Base-by-base conservation (phyloP, 2,329 filamentous ascomycete species). In the Domatiomyces catenatus region DNA sequence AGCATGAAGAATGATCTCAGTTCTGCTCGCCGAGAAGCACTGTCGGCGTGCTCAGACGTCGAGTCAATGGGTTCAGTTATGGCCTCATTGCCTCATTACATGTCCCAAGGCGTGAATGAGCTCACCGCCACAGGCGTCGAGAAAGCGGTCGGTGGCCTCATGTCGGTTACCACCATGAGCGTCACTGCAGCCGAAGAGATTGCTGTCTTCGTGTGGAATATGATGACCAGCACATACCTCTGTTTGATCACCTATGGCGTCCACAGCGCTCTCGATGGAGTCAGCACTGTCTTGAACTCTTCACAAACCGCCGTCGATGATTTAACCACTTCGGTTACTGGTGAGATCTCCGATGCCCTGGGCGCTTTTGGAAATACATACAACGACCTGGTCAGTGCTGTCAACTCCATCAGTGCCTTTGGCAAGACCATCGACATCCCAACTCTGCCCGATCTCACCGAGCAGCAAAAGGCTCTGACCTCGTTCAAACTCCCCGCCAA, bases 41-140 rank as follows among this genome's bases (percentile, higher is more conserved):
- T 94, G 49, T 83, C 86, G 48, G 88, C 90, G 56, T 98, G 92
- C 67, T 87, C 82, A 52, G 84, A 85, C 65, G 90, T 96, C 46
- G 90, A 98, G 70, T 86, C 86, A 58, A 79, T 94, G 59, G 92
- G 90, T 56, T 95, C 88, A 64, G 78, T 87, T 54, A 90, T 98
- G 86, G 92, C 90, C 42, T 96, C 92, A 39, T 94, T 96, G 88
- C 92, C 92, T 51, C 84, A 95, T 67, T 96, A 94, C 69, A 81
- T 96, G 64, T 85, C 89, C 1, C 73, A 77, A 48, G 92, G 92
- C 50, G 82, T 95, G 64, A 98, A 98, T 68, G 78, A 86, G 52
- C 71, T 96, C 59, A 84, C 86, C 6, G 86, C 87, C 28, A 75
- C 75, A 46, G 83, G 86, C 50, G 82, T 96, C 58, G 86, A 89